Base-by-base conservation (phyloP, 345 rosid genomes). In the Arabidopsis arenosa region DNA sequence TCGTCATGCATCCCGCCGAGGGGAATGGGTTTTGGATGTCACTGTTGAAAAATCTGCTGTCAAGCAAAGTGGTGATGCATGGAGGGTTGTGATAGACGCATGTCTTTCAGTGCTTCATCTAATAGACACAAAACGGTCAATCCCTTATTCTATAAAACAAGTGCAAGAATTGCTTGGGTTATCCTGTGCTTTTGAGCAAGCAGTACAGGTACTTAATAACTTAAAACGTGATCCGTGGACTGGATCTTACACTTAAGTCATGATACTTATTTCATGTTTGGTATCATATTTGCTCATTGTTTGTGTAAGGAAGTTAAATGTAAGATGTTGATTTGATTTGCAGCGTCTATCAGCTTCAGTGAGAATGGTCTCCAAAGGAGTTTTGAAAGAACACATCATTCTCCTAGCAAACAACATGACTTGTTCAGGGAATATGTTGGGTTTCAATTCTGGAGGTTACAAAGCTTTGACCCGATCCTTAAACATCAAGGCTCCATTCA, bases 321-420 rank as follows among this genome's bases (percentile, higher is more conserved):
- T 70, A 13, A 63, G 33, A 71, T 66, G 63, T 21, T 65, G n/a
- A 51, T 66, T 63, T 72, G 33, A 8, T 33, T 66, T 84, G 86
- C 91, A 95, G 98, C 92, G 98, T 68, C 93, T 95, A 52, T 88
- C 99, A 49, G 76, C 89, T 44, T 92, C 97, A 12, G 96, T 95
- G 35, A 79, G 81, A 47, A 87, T 78, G 89, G 98, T 95, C 63
- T 84, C 97, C 8, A 92, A 84, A 83, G 99, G 97, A 73, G 84
- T 95, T 75, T 82, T 85, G 43, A 92, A 84, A 79, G 99, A 95
- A 66, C 99, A 92, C 76, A 91, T 92, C 37, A 82, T 92, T 81
- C 91, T 95, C 57, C 79, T 95, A 32, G 97, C 86, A 14, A 88
- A 89, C 74, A 95, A 90, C 67, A 92, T 95, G 97, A 89, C 97